Percentiles rank a stretch among this genome's conserved stretches.
Conservation (phyloP, 2,329 filamentous ascomycete genomes). For the Paecilomyces fulvus region DNA sequence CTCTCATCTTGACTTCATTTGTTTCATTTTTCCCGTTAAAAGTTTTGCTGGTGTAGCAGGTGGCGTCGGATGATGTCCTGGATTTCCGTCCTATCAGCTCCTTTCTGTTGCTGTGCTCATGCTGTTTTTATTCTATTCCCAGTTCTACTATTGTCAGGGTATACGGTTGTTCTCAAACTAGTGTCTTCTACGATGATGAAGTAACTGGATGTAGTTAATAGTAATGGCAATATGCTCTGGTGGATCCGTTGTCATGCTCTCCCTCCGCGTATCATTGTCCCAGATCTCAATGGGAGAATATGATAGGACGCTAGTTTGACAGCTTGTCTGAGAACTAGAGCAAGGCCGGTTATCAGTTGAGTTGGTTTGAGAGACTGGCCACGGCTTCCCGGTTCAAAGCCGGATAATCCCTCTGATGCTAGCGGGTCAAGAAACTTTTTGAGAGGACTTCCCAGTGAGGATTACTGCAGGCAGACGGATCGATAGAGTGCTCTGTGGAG, state of each 20-base stretch:
- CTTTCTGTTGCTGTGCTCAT: background rate
- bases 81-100: background rate
- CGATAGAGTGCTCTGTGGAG: background rate
- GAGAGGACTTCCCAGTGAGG: background rate
- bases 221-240: background rate
- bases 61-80: background rate
- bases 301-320: background rate
- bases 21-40: background rate
- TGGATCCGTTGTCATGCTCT: background rate
- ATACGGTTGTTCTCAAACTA: background rate
- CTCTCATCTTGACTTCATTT: background rate
- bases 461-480: background rate
- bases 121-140: background rate
- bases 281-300: background rate
- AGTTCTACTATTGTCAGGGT: background rate
- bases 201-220: background rate
- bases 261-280: background rate
- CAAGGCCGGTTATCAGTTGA: background rate
- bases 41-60: too few species aligned
- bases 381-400: background rate
- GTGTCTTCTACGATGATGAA: background rate
- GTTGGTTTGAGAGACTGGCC: background rate
- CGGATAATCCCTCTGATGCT: background rate
- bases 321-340: background rate
- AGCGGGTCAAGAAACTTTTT: background rate